A percentile compares a stretch with the other conserved stretches of the same genome.
Conservation (phyloP, 2,329 filamentous ascomycete species). For the Diplodia mutila region DNA sequence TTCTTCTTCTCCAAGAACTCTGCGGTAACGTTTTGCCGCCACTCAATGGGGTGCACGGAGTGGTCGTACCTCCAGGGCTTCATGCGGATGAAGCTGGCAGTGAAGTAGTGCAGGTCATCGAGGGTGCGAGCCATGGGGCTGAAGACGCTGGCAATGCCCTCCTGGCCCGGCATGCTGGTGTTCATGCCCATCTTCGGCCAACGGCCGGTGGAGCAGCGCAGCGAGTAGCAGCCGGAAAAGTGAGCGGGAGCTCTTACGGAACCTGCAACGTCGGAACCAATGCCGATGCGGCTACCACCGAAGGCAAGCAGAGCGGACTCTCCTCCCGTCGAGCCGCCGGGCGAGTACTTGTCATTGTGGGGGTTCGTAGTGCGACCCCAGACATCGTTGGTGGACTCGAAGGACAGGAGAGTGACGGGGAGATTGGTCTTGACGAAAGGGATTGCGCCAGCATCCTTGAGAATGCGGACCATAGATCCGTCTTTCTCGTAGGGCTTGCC, state of each 20-base stretch:
- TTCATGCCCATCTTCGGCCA: conserved; percentile 85
- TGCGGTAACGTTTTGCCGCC: conserved; percentile 66
- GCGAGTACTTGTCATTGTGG: conserved; percentile 80
- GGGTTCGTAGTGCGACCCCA: conserved; percentile 86
- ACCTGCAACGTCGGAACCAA: conserved; percentile 89
- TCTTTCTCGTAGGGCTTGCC: conserved; percentile 69
- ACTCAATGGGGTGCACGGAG: conserved; percentile 80
- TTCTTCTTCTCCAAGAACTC: conserved; percentile 65
- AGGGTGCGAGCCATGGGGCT: conserved; percentile 90
- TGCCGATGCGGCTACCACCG: conserved; percentile 80
- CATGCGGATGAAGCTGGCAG: conserved; percentile 75
- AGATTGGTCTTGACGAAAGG: conserved; percentile 93
- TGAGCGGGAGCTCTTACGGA: conserved; percentile 86
- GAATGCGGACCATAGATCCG: conserved; percentile 71
- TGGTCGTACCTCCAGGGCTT: conserved; percentile 89
- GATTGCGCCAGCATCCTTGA: conserved; percentile 85
- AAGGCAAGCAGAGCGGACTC: conserved; percentile 82
- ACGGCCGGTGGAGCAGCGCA: conserved; percentile 84
- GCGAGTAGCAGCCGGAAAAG: conserved; percentile 84
- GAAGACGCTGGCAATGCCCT: conserved; percentile 86
- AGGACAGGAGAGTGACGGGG: conserved; percentile 83
- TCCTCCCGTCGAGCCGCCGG: conserved; percentile 85
- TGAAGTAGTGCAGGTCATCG: conserved; percentile 83
- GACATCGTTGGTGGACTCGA: conserved; percentile 77
- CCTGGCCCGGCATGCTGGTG: conserved; percentile 91